These are phyloP conservation scores for Tulasnella sp. DNA, from an alignment of 768 basidiomycete species.

Conservation along the genomic window DNA sequence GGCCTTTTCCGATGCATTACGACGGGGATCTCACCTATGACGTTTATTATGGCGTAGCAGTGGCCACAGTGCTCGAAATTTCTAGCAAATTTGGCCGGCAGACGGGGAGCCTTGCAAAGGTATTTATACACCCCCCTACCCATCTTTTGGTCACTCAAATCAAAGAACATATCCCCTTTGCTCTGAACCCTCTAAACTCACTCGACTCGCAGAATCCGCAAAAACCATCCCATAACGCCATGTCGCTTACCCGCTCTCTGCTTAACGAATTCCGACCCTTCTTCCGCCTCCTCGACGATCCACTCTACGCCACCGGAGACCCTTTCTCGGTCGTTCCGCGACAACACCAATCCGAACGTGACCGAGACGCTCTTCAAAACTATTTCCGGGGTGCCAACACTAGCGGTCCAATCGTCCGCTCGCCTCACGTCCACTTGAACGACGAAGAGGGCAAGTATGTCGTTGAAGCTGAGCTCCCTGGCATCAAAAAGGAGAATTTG, in stretches of 20 bases:
- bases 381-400: neutral
- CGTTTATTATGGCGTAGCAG: neutral
- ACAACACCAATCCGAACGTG: neutral
- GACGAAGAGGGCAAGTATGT: conserved; percentile 9
- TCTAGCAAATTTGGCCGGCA: neutral
- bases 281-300: conserved; percentile 20
- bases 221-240: neutral
- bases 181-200: neutral
- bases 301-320: neutral
- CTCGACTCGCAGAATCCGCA: neutral
- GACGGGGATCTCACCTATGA: neutral
- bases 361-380: neutral
- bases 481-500: conserved; percentile 15
- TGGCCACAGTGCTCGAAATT: neutral
- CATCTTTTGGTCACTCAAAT: no score
- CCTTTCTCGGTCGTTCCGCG: neutral
- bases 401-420: neutral
- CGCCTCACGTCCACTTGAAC: conserved; percentile 7
- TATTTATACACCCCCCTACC: neutral
- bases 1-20: neutral
- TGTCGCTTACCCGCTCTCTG: conserved; percentile 13
- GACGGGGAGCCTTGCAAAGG: neutral
- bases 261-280: conserved; percentile 19
- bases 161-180: neutral
- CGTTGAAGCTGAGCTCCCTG: conserved; percentile 22